Conservation (phyloP, 75 land plant species). For the Selaginella moellendorffii region DNA sequence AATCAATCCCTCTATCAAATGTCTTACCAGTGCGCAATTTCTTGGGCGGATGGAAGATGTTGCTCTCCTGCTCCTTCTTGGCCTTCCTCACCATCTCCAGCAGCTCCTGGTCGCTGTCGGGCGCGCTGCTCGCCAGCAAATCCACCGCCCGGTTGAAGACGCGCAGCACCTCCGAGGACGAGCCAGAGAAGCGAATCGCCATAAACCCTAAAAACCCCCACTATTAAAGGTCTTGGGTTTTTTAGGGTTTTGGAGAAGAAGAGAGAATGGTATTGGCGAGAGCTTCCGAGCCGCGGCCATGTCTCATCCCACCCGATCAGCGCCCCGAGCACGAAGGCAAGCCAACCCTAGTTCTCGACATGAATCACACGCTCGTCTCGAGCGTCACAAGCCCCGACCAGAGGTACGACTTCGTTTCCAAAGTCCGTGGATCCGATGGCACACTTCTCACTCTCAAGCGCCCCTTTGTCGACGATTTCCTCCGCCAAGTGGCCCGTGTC, state of each 20-base stretch:
- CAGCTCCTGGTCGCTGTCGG: conserved; percentile 23
- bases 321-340: neutral
- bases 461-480: neutral
- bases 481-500: neutral
- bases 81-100: conserved; percentile 23
- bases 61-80: conserved; percentile 16
- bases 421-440: neutral
- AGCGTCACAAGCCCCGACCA: neutral
- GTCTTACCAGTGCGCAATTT: conserved; percentile 12
- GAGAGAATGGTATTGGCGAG: neutral
- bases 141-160: conserved; percentile 23
- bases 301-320: neutral
- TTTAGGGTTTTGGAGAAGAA: no score
- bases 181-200: no score
- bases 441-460: neutral
- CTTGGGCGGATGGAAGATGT: conserved; percentile 13
- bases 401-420: neutral
- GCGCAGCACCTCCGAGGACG: conserved; percentile 14
- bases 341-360: neutral
- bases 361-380: neutral
- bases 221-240: no score
- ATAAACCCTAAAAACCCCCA: no score
- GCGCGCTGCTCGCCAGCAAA: conserved; percentile 16
- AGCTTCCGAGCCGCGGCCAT: neutral
- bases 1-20: no score